Evolutionary conservation across 441 rosid species (phyloP), one percentile per base, ranked within the genome.

Genomic region (Populus hybrid): DNA sequence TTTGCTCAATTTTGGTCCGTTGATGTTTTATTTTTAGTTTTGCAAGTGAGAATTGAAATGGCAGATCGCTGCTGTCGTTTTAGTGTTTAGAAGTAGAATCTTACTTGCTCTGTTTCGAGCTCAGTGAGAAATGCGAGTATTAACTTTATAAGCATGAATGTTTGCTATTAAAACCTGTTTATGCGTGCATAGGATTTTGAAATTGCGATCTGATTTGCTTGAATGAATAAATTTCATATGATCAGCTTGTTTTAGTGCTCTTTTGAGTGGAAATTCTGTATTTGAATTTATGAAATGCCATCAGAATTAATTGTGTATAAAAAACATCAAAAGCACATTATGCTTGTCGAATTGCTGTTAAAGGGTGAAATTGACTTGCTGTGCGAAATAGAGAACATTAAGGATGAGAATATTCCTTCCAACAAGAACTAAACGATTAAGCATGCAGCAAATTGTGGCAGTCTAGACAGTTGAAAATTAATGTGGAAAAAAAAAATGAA

Each of bases 21-120:
- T 81, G 67, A 67, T 72, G 11, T 24, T 77, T 59, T 50, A 32
- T 24, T 70, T 67, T 67, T 67, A 18, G 10, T 68, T 34, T 3
- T 68, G 46, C 5, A 6, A 6, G 23, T 32, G 63, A 46, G 69
- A 23, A 40, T 67, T 34, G 32, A 67, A 85, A 75, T 66, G 78
- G 65, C 50, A 72, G 87, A 85, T 83, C 84, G 79, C 35, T 42
- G 30, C 35, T 57, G 24, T 42, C 34, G 61, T 73, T 76, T 76
- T 21, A 4, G 20, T 71, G 26, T 54, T 16, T 30, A 4, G 3
- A 32, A 54, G 57, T 78, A 36, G 35, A 30, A 14, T 6, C 50
- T 73, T 2, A 26, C 2, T 4, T 26, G 67, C 14, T 23, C 67
- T 64, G 67, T 64, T 23, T 26, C 5, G 26, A 64, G 57, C 57